Evolutionary conservation across 2,329 filamentous ascomycete genomes (phyloP).

Genomic region (Ciborinia camelliae): DNA sequence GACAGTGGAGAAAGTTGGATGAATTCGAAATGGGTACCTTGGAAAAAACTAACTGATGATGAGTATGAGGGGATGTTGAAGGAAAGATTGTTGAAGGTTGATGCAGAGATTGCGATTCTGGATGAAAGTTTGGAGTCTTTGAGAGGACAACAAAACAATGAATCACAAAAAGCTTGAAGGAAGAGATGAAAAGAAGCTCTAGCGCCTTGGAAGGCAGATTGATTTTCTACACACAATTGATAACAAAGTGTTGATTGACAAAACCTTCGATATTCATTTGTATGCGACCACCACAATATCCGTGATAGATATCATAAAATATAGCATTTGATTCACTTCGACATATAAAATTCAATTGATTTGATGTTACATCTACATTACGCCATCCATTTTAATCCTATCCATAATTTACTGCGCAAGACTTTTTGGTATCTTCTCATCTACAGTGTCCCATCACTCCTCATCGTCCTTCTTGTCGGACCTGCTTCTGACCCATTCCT

Average conservation of each 20-base stretch:
- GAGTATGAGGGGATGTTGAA: conserved; percentile 69
- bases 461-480: conserved; percentile 37
- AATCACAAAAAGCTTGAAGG: not conserved
- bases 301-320: not conserved
- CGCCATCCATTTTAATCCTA: not conserved
- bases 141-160: conserved; percentile 14
- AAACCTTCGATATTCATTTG: not conserved
- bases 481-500: conserved; percentile 61
- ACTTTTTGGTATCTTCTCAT: conserved; percentile 14
- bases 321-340: not conserved
- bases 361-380: conserved; percentile 9
- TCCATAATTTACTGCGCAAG: not conserved
- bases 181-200: not conserved
- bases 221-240: not conserved
- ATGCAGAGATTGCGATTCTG: conserved; percentile 73
- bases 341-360: conserved; percentile 1
- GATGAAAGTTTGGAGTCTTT: conserved; percentile 65
- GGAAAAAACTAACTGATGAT: conserved; percentile 66
- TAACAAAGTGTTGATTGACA: not conserved
- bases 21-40: conserved; percentile 66
- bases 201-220: not conserved
- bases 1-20: conserved; percentile 41
- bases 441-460: conserved; percentile 5
- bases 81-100: conserved; percentile 67
- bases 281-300: not conserved